phyloP scores from a whole-genome alignment of 208 protist species.

The Acanthamoeba sp. region DNA sequence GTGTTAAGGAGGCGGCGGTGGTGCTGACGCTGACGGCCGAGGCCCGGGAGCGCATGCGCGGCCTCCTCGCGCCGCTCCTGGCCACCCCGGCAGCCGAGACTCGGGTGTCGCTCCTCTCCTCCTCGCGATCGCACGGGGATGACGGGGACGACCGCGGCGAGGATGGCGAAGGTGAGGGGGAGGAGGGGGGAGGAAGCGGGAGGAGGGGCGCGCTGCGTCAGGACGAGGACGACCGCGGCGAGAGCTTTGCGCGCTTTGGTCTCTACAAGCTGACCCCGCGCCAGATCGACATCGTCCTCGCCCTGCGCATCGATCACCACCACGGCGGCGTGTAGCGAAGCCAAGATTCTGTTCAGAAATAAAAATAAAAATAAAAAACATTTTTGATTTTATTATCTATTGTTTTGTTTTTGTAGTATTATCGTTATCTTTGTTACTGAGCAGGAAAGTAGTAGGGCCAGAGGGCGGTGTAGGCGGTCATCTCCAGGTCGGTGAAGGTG shows the following conservation, averaged over 20 bases:
- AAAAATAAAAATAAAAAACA: no score
- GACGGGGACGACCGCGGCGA: neutral
- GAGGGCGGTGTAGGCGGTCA: constrained; percentile 1
- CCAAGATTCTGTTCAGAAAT: no score
- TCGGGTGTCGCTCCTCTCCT: neutral
- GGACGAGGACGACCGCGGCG: neutral
- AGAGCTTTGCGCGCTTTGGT: neutral
- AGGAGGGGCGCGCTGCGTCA: no score
- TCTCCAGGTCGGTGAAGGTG: constrained; percentile 45
- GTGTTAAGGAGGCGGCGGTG: constrained; percentile 18
- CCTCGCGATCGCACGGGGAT: neutral
- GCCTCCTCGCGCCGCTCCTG: neutral
- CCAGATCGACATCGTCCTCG: neutral
- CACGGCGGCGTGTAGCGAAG: no score
- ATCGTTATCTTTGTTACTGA: no score
- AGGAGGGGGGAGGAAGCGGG: neutral
- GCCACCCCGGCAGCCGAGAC: neutral
- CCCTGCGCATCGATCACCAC: neutral
- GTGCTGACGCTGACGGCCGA: neutral
- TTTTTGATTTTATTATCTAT: no score
- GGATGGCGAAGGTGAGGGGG: neutral
- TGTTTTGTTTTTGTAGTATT: no score
- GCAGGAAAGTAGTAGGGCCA: constrained; percentile 52
- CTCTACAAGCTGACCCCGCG: constrained; percentile 22
- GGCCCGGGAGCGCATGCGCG: neutral